Conservation (phyloP, 2,329 filamentous ascomycete species). For the Ceratocystis papillata region DNA sequence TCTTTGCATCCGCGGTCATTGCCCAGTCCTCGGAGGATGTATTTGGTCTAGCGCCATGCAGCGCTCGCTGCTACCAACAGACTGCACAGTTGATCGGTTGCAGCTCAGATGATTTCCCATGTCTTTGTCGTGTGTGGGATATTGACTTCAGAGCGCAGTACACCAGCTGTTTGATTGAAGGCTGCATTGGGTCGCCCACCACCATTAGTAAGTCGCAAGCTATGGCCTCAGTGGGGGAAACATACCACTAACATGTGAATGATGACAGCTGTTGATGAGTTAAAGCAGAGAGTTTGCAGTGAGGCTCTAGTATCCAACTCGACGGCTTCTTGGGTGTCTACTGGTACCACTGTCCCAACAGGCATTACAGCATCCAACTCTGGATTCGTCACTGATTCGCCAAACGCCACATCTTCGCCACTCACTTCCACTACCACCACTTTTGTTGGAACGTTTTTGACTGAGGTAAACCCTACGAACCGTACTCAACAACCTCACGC, state of each 20-base stretch:
- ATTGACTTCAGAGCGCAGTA: conserved; percentile 21
- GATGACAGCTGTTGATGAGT: not conserved
- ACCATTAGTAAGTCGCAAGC: conserved; percentile 15
- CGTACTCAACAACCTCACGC: not conserved
- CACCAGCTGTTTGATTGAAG: conserved; percentile 24
- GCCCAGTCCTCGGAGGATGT: not conserved
- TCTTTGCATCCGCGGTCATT: not conserved
- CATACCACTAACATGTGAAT: not conserved
- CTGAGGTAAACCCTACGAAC: not conserved
- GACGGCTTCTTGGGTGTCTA: not conserved
- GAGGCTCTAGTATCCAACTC: not conserved
- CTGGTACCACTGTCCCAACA: not conserved
- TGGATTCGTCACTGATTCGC: not conserved
- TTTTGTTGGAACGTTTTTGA: not conserved
- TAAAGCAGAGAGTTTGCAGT: conserved; percentile 4
- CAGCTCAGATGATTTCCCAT: conserved; percentile 17
- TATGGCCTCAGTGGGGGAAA: not conserved
- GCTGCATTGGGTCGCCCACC: conserved; percentile 18
- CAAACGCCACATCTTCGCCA: not conserved
- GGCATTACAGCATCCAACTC: not conserved
- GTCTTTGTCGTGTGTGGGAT: conserved; percentile 21
- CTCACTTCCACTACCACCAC: not conserved
- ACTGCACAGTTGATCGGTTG: conserved; percentile 23
- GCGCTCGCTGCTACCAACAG: conserved; percentile 22
- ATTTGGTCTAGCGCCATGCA: conserved; percentile 23